Conservation (phyloP, 2,329 filamentous ascomycete genomes). For the Nothopassalora personata region DNA sequence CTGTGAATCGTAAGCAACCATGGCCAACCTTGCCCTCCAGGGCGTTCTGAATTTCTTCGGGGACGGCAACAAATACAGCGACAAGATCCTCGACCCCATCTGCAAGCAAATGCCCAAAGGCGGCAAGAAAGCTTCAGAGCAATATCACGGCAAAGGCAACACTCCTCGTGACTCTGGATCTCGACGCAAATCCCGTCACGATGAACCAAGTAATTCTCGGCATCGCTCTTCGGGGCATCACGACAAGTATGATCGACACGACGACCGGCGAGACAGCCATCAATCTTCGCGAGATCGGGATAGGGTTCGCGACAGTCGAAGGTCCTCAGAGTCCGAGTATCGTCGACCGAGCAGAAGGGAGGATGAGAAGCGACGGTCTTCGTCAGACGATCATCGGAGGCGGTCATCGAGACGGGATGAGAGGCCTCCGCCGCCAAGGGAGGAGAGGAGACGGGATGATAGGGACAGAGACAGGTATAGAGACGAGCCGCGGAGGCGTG, state of each 20-base stretch:
- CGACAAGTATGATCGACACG: background rate
- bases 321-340: background rate
- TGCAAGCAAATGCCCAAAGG: background rate
- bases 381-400: background rate
- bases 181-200: background rate
- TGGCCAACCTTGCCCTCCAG: slow-evolving; percentile 7
- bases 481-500: background rate
- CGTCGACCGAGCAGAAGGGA: background rate
- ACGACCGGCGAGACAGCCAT: background rate
- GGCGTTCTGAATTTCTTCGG: slow-evolving; percentile 7
- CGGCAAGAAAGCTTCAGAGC: background rate
- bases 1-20: background rate
- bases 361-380: background rate
- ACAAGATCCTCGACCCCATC: slow-evolving; percentile 8
- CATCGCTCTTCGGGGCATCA: background rate
- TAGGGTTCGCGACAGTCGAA: background rate
- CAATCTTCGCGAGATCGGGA: background rate
- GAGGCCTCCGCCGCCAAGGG: background rate
- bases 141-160: background rate
- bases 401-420: background rate
- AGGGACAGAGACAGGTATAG: background rate
- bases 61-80: slow-evolving; percentile 7
- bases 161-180: background rate
- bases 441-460: background rate
- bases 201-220: background rate